Base-by-base conservation (phyloP, 768 basidiomycete genomes). In the Auricularia sp. region DNA sequence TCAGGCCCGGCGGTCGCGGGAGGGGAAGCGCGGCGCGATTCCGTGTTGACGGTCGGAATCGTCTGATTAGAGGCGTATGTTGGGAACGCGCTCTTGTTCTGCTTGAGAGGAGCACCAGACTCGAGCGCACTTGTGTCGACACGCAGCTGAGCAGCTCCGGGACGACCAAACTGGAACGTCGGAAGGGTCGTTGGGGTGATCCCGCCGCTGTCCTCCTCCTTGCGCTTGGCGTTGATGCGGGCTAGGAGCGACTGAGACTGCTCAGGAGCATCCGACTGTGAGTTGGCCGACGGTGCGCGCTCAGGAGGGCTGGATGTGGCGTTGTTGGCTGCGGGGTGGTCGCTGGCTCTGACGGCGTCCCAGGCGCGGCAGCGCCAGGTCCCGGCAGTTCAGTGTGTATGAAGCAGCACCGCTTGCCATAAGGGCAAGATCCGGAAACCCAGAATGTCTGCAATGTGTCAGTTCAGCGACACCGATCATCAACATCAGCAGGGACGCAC, bases 361-460 rank as follows among this genome's bases (percentile, higher is more conserved):
- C 81, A 39, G 83, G 85, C 44, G 85, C 79, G 56, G 72, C 74
- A 42, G 82, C 79, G 59, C 82, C 82, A 64, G 83, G 82, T 56
- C 81, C 79, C 18, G 91, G 89, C 56, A 92, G 80, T 71, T 90
- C 91, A 2, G 92, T 94, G 71, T 94, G 92, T 70, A 94, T 94
- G 82, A 94, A 94, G 78, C 92, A 94, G 75, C 92, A 94, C 65
- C 92, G 79, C 75, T 93, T 93, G 63, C 93, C 92, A 69, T 94
- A 94, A 0, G 92, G 92, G 72, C 92, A 94, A 18, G 92, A 92
- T 34, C 92, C 92, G 59, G 92, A 93, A 13, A 94, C 88, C 90
- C 92, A 94, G 80, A 94, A 94, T 7, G 92, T 94, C 87, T 92
- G 70, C 10, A 54, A 69, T 37, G 64, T 66, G 65, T 45, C 33